phyloP scores from a whole-genome alignment of 148 eudicot species.

The Cornus kousa region DNA sequence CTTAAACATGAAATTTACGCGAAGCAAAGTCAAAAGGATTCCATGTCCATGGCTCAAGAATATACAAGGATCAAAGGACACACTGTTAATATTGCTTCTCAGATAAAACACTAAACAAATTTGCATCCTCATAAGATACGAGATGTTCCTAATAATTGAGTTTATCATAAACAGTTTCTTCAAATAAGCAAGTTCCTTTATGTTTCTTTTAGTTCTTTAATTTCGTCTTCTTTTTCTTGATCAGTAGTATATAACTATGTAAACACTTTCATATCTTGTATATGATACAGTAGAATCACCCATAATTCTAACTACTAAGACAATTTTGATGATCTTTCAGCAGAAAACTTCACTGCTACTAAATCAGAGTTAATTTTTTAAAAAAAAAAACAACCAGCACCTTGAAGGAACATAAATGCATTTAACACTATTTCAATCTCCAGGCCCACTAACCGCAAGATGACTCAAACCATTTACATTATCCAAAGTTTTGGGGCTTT shows the following conservation, averaged over 20 bases:
- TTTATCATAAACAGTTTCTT: not conserved
- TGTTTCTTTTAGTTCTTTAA: too few relatives aligned
- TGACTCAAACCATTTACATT: not conserved
- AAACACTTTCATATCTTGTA: too few relatives aligned
- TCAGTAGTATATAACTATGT: too few relatives aligned
- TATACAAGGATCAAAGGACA: not conserved
- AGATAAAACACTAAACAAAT: not conserved
- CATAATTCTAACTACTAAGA: too few relatives aligned
- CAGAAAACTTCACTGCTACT: not conserved
- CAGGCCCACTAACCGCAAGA: not conserved
- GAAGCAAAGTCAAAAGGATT: not conserved
- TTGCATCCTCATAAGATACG: not conserved
- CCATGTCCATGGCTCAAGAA: not conserved
- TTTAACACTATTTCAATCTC: not conserved
- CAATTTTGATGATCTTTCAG: not conserved
- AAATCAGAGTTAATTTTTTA: not conserved
- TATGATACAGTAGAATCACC: too few relatives aligned
- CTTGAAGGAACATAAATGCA: not conserved
- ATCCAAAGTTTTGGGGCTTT: not conserved
- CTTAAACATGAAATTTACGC: not conserved
- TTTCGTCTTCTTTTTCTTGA: too few relatives aligned
- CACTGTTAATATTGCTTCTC: not conserved
- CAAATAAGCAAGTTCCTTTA: too few relatives aligned
- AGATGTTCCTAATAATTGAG: not conserved
- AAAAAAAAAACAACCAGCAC: too few relatives aligned